Percentiles rank a stretch among this genome's conserved stretches.
Conservation (phyloP, 2,329 filamentous ascomycete species). For the Pestalotiopsis sp. region DNA sequence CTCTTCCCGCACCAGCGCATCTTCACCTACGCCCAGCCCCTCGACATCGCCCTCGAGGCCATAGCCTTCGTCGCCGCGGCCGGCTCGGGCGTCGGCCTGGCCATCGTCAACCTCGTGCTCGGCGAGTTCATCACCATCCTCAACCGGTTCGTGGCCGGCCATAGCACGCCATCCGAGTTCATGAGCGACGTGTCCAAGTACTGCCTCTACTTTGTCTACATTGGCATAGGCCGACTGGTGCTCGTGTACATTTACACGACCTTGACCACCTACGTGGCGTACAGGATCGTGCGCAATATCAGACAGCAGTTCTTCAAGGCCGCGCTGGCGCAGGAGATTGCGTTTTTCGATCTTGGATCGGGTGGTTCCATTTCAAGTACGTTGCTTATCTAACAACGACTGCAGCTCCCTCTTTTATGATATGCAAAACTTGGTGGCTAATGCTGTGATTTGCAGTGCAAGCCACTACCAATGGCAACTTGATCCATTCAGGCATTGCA, state of each 20-base stretch:
- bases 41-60: background rate
- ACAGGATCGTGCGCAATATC: conserved; percentile 41
- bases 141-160: background rate
- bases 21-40: background rate
- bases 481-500: conserved; percentile 43
- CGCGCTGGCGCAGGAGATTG: conserved; percentile 43
- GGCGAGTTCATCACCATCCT: conserved; percentile 5
- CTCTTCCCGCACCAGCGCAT: background rate
- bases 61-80: background rate
- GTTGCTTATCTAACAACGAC: background rate
- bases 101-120: conserved; percentile 10
- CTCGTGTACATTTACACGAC: conserved; percentile 28
- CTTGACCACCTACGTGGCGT: conserved; percentile 45
- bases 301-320: conserved; percentile 44
- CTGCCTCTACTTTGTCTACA: conserved; percentile 30
- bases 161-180: background rate
- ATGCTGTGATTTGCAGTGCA: conserved; percentile 20
- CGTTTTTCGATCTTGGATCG: conserved; percentile 38
- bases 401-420: background rate
- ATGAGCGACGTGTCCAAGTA: conserved; percentile 6
- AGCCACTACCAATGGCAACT: conserved; percentile 47
- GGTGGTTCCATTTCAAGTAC: conserved; percentile 33
- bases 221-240: conserved; percentile 24
- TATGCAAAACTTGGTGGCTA: background rate
- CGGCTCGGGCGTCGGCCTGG: background rate